phyloP scores from a whole-genome alignment of 768 basidiomycete species.

The Suillus subalutaceus region DNA sequence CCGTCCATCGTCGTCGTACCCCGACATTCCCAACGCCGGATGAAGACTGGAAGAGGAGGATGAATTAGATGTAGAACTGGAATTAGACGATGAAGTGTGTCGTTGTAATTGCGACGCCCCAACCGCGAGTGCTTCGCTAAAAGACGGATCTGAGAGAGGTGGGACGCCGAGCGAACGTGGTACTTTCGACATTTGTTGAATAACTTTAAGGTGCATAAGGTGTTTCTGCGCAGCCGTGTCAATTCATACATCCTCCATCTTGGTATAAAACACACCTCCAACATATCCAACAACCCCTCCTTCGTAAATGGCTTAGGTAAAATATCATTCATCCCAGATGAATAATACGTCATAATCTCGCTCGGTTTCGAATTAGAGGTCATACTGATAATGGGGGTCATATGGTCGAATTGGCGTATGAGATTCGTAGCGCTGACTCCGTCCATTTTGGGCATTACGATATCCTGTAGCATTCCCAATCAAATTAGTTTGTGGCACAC shows the following conservation, averaged over 20 bases:
- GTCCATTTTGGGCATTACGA: conserved; percentile 90
- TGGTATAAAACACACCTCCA: conserved; percentile 60
- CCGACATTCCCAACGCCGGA: conserved; percentile 6
- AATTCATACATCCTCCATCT: background rate
- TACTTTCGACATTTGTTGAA: conserved; percentile 73
- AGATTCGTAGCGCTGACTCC: conserved; percentile 90
- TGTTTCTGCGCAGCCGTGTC: conserved; percentile 60
- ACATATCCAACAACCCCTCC: conserved; percentile 86
- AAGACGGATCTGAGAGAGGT: conserved; percentile 53
- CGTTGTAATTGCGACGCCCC: conserved; percentile 29
- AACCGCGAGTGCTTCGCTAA: conserved; percentile 58
- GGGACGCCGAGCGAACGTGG: conserved; percentile 72
- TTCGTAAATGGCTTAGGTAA: conserved; percentile 98
- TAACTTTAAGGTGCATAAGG: conserved; percentile 82
- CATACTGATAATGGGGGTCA: conserved; percentile 98
- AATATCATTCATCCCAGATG: conserved; percentile 91
- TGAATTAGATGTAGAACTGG: conserved; percentile 14
- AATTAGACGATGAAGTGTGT: background rate
- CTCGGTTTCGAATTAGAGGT: conserved; percentile 92
- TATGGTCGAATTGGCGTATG: conserved; percentile 92
- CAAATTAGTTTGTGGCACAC: conserved; percentile 10
- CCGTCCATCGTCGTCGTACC: conserved; percentile 50
- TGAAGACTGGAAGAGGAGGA: conserved; percentile 10
- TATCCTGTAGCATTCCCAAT: conserved; percentile 59
- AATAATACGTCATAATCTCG: conserved; percentile 84